A percentile compares a stretch with the other conserved stretches of the same genome.
Evolutionary conservation across 352 stramenopile genomes (phyloP).

Genomic region (Pythium insidiosum): DNA sequence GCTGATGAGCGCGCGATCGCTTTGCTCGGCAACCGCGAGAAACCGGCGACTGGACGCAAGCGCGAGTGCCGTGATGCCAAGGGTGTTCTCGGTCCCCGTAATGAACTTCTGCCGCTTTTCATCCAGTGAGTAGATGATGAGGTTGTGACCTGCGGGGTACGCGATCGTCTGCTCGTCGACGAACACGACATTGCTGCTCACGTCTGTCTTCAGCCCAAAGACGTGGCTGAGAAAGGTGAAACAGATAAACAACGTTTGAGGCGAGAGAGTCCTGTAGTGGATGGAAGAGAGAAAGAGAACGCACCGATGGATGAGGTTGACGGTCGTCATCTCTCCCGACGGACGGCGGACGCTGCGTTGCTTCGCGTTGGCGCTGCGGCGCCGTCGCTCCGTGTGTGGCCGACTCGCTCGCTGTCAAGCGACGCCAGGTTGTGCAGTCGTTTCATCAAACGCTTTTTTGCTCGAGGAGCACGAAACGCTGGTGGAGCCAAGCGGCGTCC

Average conservation of each 20-base stretch:
- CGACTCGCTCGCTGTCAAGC: too few species aligned
- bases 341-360: too few species aligned
- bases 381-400: too few species aligned
- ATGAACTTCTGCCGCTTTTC: constrained; percentile 90
- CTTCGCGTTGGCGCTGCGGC: too few species aligned
- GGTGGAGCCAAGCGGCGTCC: too few species aligned
- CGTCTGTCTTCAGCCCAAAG: constrained; percentile 87
- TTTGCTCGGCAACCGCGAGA: too few species aligned
- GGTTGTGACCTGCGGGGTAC: constrained; percentile 84
- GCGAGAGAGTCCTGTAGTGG: not conserved
- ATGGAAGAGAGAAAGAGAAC: not conserved
- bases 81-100: constrained; percentile 61
- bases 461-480: too few species aligned
- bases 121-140: constrained; percentile 85
- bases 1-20: too few species aligned
- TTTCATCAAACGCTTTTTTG: too few species aligned
- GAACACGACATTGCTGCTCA: constrained; percentile 75
- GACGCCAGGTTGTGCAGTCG: too few species aligned
- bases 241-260: not conserved
- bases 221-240: constrained; percentile 46
- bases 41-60: constrained; percentile 70
- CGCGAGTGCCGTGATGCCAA: constrained; percentile 57
- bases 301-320: constrained; percentile 35
- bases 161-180: constrained; percentile 77
- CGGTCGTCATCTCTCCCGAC: constrained; percentile 39